Evolutionary conservation across 1,284 basidiomycete species (phyloP).

Genomic region (Schizopora paradoxa): DNA sequence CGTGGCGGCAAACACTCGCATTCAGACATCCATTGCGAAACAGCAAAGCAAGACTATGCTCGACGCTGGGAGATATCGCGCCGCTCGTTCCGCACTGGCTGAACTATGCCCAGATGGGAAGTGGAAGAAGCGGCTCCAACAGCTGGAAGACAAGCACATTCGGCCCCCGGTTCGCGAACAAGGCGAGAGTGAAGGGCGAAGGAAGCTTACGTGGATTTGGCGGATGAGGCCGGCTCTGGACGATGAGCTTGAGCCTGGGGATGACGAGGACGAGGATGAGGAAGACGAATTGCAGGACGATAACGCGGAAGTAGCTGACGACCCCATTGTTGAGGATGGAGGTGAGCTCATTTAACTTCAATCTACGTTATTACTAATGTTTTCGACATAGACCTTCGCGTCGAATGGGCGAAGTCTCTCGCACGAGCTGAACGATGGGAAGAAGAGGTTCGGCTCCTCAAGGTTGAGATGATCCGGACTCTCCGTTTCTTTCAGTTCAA

Average conservation of each 20-base stretch:
- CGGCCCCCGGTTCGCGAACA: background rate
- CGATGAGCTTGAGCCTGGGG: background rate
- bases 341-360: background rate
- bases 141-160: background rate
- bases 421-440: slow-evolving; percentile 1
- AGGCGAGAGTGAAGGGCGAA: background rate
- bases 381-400: background rate
- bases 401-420: background rate
- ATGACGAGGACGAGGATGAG: background rate
- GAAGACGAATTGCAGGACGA: too few species aligned
- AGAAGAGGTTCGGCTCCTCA: background rate
- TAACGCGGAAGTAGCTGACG: too few species aligned
- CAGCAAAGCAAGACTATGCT: background rate
- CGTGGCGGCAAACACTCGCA: background rate
- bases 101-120: background rate
- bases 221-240: background rate
- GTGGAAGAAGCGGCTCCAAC: background rate
- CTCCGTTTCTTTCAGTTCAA: background rate
- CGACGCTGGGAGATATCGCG: background rate
- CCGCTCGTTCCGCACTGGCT: background rate
- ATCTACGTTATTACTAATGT: background rate
- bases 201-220: slow-evolving; percentile 1
- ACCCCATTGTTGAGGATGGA: too few species aligned
- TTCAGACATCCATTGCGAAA: slow-evolving; percentile 2
- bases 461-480: background rate